Conservation (phyloP, 139 green algal species). For the Picochlorum sp. region DNA sequence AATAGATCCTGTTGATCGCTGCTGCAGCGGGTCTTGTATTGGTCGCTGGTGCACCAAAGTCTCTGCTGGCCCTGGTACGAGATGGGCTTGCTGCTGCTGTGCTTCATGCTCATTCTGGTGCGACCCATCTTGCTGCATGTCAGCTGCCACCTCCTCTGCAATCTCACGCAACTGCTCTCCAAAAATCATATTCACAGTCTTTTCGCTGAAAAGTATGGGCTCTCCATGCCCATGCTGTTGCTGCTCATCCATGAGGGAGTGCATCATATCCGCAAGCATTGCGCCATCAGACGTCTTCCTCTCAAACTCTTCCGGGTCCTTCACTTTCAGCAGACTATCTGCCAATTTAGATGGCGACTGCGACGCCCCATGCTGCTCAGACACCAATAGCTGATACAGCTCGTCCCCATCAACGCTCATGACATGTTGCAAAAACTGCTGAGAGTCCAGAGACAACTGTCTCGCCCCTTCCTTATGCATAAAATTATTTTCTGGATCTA, state of each 20-base stretch:
- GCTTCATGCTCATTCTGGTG: too few relatives aligned
- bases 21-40: too few relatives aligned
- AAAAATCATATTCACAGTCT: slow-evolving; percentile 13
- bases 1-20: background rate
- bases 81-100: too few relatives aligned
- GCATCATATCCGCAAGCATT: slow-evolving; percentile 3
- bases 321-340: too few relatives aligned
- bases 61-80: too few relatives aligned
- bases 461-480: too few relatives aligned
- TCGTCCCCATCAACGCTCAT: background rate
- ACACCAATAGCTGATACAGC: background rate
- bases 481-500: too few relatives aligned
- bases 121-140: background rate
- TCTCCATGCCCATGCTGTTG: background rate
- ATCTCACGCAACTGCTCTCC: slow-evolving; percentile 9
- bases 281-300: slow-evolving; percentile 5
- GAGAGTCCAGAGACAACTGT: background rate
- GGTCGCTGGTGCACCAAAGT: too few relatives aligned
- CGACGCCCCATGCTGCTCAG: too few relatives aligned
- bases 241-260: background rate
- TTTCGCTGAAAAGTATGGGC: slow-evolving; percentile 7
- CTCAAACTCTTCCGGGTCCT: background rate
- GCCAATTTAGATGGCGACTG: too few relatives aligned
- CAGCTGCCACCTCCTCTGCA: background rate
- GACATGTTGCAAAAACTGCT: slow-evolving; percentile 1